Percentiles rank a stretch among this genome's conserved stretches.
Evolutionary conservation across 129 eudicot species (phyloP).

Genomic region (Helianthus annuus): DNA sequence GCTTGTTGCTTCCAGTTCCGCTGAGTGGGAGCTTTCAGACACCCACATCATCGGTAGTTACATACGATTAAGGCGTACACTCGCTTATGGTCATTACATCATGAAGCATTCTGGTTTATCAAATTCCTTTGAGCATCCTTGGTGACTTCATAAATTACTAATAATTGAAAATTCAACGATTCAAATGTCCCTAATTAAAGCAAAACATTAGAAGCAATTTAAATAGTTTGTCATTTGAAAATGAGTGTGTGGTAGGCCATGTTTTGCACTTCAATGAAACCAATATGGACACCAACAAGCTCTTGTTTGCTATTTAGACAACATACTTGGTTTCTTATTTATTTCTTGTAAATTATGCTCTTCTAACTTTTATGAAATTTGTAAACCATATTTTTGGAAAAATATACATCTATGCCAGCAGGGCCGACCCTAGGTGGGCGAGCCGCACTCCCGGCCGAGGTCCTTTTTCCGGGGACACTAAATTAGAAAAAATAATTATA

Average conservation of each 20-base stretch:
- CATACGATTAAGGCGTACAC: background rate
- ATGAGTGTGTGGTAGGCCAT: constrained; percentile 35
- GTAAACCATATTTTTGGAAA: no score
- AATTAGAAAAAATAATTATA: no score
- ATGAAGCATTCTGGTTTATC: constrained; percentile 19
- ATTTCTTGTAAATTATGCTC: constrained; percentile 6
- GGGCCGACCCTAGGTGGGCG: no score
- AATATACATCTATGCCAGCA: no score
- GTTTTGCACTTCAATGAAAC: constrained; percentile 18
- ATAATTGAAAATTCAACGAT: background rate
- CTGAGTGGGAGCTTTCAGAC: no score
- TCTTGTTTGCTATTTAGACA: constrained; percentile 22
- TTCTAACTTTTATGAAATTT: no score
- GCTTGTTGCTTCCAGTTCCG: no score
- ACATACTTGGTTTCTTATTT: constrained; percentile 16
- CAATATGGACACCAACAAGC: constrained; percentile 22
- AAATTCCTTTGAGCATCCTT: background rate
- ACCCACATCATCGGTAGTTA: no score
- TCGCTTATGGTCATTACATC: constrained; percentile 18
- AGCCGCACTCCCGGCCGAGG: no score
- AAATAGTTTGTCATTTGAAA: constrained; percentile 18
- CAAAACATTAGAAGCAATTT: constrained; percentile 4
- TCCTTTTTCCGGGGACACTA: no score
- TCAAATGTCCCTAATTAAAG: constrained; percentile 21
- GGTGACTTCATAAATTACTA: constrained; percentile 10